Evolutionary conservation across 2,329 filamentous ascomycete genomes (phyloP).

Genomic region (Davidsoniella neocaledoniae): DNA sequence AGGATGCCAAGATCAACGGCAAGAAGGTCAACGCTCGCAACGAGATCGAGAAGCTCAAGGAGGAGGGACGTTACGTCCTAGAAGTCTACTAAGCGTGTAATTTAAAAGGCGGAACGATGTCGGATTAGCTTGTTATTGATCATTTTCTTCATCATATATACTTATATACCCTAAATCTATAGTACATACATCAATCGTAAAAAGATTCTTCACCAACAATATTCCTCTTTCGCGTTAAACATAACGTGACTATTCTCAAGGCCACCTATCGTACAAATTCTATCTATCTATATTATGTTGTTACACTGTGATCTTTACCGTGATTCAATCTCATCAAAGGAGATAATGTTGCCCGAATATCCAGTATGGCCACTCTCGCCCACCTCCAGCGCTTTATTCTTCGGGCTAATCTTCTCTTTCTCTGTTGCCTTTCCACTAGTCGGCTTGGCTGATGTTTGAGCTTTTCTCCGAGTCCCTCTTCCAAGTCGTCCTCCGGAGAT

Average conservation of each 20-base stretch:
- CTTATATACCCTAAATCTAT: background rate
- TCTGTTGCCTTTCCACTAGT: background rate
- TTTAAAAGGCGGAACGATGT: background rate
- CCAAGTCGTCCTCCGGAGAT: no score
- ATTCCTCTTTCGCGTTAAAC: background rate
- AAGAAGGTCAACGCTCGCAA: slow-evolving; percentile 74
- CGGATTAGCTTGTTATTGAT: background rate
- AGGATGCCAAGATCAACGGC: slow-evolving; percentile 49
- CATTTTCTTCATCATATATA: background rate
- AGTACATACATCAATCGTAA: background rate
- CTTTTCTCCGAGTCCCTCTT: no score
- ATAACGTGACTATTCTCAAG: background rate
- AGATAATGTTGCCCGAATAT: slow-evolving; percentile 18
- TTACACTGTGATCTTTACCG: background rate
- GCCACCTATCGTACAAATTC: background rate
- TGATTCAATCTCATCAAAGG: slow-evolving; percentile 22
- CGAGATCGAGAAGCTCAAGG: slow-evolving; percentile 96
- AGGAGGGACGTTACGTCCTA: slow-evolving; percentile 81
- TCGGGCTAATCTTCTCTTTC: slow-evolving; percentile 16
- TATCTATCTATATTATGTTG: background rate
- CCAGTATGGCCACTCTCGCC: slow-evolving; percentile 19
- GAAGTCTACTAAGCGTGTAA: slow-evolving; percentile 63
- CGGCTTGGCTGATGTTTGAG: no score
- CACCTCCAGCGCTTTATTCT: slow-evolving; percentile 5
- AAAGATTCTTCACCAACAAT: background rate